phyloP scores from a whole-genome alignment of 345 rosid genomes.

The Eucalyptus virginea region DNA sequence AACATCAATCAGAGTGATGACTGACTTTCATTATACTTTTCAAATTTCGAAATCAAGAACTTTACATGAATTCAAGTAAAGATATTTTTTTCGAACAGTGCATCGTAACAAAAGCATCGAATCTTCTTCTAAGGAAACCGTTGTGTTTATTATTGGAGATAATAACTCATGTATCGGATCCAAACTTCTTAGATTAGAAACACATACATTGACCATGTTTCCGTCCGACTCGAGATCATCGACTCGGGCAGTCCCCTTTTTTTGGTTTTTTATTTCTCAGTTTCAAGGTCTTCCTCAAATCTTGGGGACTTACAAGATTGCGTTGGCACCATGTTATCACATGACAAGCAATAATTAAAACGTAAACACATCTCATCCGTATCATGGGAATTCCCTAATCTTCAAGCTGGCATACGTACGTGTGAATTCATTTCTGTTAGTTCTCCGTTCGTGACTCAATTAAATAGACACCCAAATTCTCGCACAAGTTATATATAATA shows the following conservation, averaged over 20 bases:
- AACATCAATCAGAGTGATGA: background rate
- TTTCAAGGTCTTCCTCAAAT: background rate
- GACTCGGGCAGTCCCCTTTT: background rate
- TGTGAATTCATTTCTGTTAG: background rate
- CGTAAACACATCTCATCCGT: background rate
- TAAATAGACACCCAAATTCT: background rate
- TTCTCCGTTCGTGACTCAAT: background rate
- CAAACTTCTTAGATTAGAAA: background rate
- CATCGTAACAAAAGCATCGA: background rate
- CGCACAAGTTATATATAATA: background rate
- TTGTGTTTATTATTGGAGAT: background rate
- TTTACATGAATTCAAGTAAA: background rate
- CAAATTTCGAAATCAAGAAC: background rate
- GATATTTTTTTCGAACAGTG: no score
- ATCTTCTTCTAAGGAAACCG: background rate
- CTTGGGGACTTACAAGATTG: background rate
- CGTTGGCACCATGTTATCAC: background rate
- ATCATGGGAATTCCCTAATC: background rate
- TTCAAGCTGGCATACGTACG: background rate
- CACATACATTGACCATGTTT: background rate
- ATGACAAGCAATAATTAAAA: background rate
- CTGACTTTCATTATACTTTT: background rate
- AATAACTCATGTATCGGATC: background rate
- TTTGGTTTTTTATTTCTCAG: background rate
- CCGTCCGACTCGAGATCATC: background rate